Percentiles rank a stretch among this genome's conserved stretches.
These are phyloP conservation scores for Fusarium tupiense DNA, from an alignment of 2,329 filamentous ascomycete species.

Conservation along the genomic window DNA sequence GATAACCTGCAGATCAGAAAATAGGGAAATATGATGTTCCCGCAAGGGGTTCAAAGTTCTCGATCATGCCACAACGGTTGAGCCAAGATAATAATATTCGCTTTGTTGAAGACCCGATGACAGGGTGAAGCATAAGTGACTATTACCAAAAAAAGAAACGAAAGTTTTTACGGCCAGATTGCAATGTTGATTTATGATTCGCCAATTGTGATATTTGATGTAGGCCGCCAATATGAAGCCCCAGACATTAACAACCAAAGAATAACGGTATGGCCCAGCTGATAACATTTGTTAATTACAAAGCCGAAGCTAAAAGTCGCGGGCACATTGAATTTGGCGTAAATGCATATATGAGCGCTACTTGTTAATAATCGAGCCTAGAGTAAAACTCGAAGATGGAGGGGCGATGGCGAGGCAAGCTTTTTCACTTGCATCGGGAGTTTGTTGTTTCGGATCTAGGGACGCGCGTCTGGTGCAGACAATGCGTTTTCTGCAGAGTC, in stretches of 20 bases:
- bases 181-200: slow-evolving; percentile 19
- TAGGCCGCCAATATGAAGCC: background rate
- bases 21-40: slow-evolving; percentile 13
- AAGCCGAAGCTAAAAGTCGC: background rate
- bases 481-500: slow-evolving; percentile 20
- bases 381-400: background rate
- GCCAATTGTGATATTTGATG: slow-evolving; percentile 13
- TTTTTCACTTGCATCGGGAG: slow-evolving; percentile 10
- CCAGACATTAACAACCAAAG: slow-evolving; percentile 1
- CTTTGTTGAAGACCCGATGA: background rate
- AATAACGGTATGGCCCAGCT: background rate
- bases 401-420: slow-evolving; percentile 7
- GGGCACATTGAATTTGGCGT: background rate
- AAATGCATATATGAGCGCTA: background rate
- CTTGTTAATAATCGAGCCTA: slow-evolving; percentile 6
- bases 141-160: background rate
- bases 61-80: background rate
- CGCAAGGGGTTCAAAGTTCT: background rate
- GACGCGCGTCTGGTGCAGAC: slow-evolving; percentile 35
- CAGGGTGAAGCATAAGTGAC: background rate
- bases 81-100: background rate
- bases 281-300: slow-evolving; percentile 10
- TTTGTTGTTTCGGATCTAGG: slow-evolving; percentile 32
- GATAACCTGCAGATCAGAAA: background rate
- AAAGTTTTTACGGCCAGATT: background rate